phyloP scores from a whole-genome alignment of 2,329 filamentous ascomycete genomes.

The Fusarium graminum region DNA sequence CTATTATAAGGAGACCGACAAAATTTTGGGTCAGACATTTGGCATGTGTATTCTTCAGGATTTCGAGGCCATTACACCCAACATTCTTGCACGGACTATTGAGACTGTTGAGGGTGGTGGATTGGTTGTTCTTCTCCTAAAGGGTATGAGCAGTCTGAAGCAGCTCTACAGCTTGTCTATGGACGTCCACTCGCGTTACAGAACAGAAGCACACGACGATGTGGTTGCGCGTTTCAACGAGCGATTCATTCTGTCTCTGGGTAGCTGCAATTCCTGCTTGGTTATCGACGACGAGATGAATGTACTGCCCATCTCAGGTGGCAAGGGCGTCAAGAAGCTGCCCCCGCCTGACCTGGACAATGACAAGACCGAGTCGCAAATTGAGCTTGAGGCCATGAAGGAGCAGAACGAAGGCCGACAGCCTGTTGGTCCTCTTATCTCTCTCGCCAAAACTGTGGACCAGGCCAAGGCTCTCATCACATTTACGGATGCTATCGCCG shows the following conservation, averaged over 20 bases:
- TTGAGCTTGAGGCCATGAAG: slow-evolving; percentile 88
- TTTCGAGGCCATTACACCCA: slow-evolving; percentile 98
- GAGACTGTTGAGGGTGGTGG: slow-evolving; percentile 98
- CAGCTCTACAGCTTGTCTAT: slow-evolving; percentile 97
- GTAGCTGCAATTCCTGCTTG: slow-evolving; percentile 93
- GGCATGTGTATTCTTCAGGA: slow-evolving; percentile 99
- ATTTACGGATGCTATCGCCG: slow-evolving; percentile 94
- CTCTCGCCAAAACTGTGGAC: slow-evolving; percentile 89
- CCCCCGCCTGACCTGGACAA: slow-evolving; percentile 81
- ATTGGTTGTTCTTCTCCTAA: slow-evolving; percentile 87
- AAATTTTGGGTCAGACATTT: slow-evolving; percentile 97
- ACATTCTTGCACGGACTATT: slow-evolving; percentile 91
- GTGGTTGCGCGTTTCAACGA: slow-evolving; percentile 98
- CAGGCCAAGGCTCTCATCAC: slow-evolving; percentile 97
- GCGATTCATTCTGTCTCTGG: slow-evolving; percentile 93
- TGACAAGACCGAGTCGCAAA: slow-evolving; percentile 76
- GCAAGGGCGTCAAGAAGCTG: slow-evolving; percentile 86
- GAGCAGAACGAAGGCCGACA: slow-evolving; percentile 87
- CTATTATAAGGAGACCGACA: slow-evolving; percentile 99
- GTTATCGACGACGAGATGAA: slow-evolving; percentile 99
- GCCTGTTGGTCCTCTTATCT: slow-evolving; percentile 85
- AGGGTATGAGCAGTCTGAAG: slow-evolving; percentile 97
- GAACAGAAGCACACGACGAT: slow-evolving; percentile 95
- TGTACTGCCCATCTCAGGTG: slow-evolving; percentile 95
- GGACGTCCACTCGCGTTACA: slow-evolving; percentile 97